Percentiles rank a stretch among this genome's conserved stretches.
Evolutionary conservation across 169 alveolate species (phyloP).

Genomic region (Eimeria maxima): DNA sequence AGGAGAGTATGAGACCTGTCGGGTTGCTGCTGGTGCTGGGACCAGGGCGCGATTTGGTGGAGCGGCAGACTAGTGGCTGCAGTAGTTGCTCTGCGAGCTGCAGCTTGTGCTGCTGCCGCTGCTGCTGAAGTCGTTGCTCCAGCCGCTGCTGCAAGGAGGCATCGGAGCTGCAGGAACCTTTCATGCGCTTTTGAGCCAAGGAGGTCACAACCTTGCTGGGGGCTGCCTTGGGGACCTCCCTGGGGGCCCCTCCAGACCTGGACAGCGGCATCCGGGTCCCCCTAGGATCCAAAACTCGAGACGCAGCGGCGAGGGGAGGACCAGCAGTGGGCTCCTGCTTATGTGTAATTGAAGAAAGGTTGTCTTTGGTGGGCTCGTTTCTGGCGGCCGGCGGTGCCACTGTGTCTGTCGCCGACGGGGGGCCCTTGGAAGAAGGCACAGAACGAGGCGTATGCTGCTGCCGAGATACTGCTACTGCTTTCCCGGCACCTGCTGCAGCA

Average conservation of each 20-base stretch:
- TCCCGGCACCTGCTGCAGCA: slow-evolving; percentile 30
- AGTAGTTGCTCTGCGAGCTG: neutral
- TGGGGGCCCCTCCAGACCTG: slow-evolving; percentile 6
- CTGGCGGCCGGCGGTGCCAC: neutral
- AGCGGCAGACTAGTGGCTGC: slow-evolving; percentile 28
- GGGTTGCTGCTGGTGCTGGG: slow-evolving; percentile 30
- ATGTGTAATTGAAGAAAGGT: neutral
- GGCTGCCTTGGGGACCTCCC: slow-evolving; percentile 6
- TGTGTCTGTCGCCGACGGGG: neutral
- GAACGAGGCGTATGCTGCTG: neutral
- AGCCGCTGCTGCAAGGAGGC: neutral
- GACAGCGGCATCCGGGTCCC: neutral
- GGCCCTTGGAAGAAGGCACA: neutral
- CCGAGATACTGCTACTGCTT: neutral
- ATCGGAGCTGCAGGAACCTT: slow-evolving; percentile 20
- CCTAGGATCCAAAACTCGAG: neutral
- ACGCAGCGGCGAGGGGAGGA: neutral
- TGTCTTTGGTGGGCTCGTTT: neutral
- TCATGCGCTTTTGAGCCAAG: neutral
- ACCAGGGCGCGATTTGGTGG: neutral
- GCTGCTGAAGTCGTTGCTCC: slow-evolving; percentile 15
- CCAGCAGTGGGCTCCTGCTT: neutral
- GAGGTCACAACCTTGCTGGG: neutral
- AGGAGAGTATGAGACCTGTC: neutral
- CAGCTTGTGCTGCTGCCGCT: slow-evolving; percentile 24